These are phyloP conservation scores for Phalaenopsis hybrid DNA, from an alignment of 116 monocot genomes.

Conservation along the genomic window DNA sequence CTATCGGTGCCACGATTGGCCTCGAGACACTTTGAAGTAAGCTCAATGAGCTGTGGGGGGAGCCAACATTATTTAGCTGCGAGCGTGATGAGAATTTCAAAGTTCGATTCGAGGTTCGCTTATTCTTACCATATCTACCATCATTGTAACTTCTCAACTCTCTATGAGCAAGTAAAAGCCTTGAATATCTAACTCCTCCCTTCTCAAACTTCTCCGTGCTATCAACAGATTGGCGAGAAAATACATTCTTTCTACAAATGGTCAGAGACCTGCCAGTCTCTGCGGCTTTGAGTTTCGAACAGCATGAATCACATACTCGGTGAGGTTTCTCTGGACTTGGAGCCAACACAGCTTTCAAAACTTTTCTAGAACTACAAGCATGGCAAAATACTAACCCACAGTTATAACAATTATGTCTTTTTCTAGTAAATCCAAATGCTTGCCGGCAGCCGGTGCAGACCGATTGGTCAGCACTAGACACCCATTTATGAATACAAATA, in stretches of 20 bases:
- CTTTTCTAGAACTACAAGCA: slow-evolving; percentile 42
- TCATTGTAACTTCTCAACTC: slow-evolving; percentile 19
- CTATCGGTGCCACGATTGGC: slow-evolving; percentile 13
- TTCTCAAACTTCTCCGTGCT: slow-evolving; percentile 18
- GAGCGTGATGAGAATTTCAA: slow-evolving; percentile 20
- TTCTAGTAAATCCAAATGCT: slow-evolving; percentile 58
- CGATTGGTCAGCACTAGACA: slow-evolving; percentile 47
- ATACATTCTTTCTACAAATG: slow-evolving; percentile 15
- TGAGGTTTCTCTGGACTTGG: slow-evolving; percentile 51
- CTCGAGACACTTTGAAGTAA: slow-evolving; percentile 19
- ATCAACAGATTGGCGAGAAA: slow-evolving; percentile 27
- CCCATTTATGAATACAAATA: slow-evolving; percentile 59
- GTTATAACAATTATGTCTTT: slow-evolving; percentile 55
- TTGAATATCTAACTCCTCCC: slow-evolving; percentile 20
- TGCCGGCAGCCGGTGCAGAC: slow-evolving; percentile 46
- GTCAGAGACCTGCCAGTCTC: slow-evolving; percentile 11
- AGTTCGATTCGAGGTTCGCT: slow-evolving; percentile 13
- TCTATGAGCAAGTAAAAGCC: slow-evolving; percentile 15
- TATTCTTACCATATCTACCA: slow-evolving; percentile 14
- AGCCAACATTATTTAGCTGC: slow-evolving; percentile 25
- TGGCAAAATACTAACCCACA: slow-evolving; percentile 54
- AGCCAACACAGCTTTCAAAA: slow-evolving; percentile 40
- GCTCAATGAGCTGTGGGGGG: slow-evolving; percentile 16
- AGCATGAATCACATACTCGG: slow-evolving; percentile 53
- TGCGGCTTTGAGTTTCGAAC: slow-evolving; percentile 23